Conservation (phyloP, 352 stramenopile species). For the Hyaloperonospora brassicae region DNA sequence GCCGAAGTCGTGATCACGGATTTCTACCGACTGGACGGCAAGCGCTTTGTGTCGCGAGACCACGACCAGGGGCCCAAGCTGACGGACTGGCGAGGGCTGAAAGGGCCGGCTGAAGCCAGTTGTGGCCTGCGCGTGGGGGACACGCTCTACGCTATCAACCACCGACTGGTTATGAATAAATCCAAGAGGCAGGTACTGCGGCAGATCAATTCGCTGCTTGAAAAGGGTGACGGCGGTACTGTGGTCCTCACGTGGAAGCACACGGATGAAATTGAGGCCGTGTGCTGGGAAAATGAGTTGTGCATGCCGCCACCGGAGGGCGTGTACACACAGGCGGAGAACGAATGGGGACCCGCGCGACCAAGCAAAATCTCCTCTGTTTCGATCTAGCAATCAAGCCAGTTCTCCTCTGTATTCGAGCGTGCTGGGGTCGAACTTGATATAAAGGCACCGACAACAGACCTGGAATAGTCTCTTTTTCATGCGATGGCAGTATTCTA, state of each 20-base stretch:
- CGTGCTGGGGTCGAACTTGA: slow-evolving; percentile 1
- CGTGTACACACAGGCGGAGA: slow-evolving; percentile 73
- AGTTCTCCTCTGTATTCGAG: slow-evolving; percentile 18
- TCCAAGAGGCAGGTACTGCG: slow-evolving; percentile 74
- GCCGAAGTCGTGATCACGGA: slow-evolving; percentile 73
- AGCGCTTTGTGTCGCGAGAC: slow-evolving; percentile 67
- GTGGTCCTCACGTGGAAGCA: slow-evolving; percentile 81
- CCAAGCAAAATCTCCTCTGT: slow-evolving; percentile 82
- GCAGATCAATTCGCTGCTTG: slow-evolving; percentile 67
- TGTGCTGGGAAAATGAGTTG: slow-evolving; percentile 71
- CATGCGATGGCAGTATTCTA: too few species aligned
- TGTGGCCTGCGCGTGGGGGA: slow-evolving; percentile 66
- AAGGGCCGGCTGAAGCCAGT: slow-evolving; percentile 66
- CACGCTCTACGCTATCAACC: slow-evolving; percentile 81
- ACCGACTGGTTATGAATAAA: slow-evolving; percentile 83
- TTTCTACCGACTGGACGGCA: slow-evolving; percentile 72
- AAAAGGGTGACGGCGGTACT: slow-evolving; percentile 59
- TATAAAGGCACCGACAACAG: neutral
- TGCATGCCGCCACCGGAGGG: slow-evolving; percentile 72
- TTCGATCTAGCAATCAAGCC: slow-evolving; percentile 52
- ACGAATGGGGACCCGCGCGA: slow-evolving; percentile 74
- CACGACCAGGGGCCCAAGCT: slow-evolving; percentile 51
- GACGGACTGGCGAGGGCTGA: slow-evolving; percentile 61
- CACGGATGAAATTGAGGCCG: slow-evolving; percentile 63
- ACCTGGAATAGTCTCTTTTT: too few species aligned